Percentiles rank a stretch among this genome's conserved stretches.
phyloP scores from a whole-genome alignment of 106 monocot species.

The Iris macrosiphon region DNA sequence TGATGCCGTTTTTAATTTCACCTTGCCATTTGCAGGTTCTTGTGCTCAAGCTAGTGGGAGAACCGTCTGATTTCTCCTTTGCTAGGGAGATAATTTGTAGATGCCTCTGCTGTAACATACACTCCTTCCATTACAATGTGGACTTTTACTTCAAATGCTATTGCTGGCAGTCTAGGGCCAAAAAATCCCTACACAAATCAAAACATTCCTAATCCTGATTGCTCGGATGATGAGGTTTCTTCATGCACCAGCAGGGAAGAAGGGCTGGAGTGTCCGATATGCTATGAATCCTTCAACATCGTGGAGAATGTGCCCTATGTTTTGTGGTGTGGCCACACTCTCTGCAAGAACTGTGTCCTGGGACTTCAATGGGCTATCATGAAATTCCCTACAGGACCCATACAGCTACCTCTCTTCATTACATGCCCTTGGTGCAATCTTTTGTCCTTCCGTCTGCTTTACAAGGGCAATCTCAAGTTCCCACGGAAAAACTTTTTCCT shows the following conservation, averaged over 20 bases:
- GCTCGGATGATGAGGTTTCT: conserved; percentile 55
- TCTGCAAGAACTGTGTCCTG: conserved; percentile 20
- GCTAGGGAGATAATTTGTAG: background rate
- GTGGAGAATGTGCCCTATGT: conserved; percentile 22
- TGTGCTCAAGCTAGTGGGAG: background rate
- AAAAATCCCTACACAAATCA: conserved; percentile 8
- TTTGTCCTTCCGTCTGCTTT: conserved; percentile 8
- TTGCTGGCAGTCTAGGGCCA: conserved; percentile 12
- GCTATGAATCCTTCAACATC: conserved; percentile 20
- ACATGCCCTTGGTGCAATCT: conserved; percentile 18
- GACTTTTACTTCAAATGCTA: conserved; percentile 26
- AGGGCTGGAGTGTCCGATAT: conserved; percentile 35
- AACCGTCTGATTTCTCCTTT: background rate
- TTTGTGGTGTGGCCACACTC: conserved; percentile 18
- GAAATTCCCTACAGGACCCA: conserved; percentile 9
- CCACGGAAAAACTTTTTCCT: conserved; percentile 17
- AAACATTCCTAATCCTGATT: conserved; percentile 15
- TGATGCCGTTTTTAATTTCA: no score
- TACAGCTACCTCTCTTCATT: conserved; percentile 18
- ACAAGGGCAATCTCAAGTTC: conserved; percentile 20
- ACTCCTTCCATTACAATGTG: conserved; percentile 6
- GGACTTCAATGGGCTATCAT: conserved; percentile 11
- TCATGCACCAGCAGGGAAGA: conserved; percentile 42
- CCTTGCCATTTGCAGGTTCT: no score
- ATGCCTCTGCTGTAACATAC: background rate